phyloP scores from a whole-genome alignment of 176 grass and related monocot genomes.

The Pharus latifolius region DNA sequence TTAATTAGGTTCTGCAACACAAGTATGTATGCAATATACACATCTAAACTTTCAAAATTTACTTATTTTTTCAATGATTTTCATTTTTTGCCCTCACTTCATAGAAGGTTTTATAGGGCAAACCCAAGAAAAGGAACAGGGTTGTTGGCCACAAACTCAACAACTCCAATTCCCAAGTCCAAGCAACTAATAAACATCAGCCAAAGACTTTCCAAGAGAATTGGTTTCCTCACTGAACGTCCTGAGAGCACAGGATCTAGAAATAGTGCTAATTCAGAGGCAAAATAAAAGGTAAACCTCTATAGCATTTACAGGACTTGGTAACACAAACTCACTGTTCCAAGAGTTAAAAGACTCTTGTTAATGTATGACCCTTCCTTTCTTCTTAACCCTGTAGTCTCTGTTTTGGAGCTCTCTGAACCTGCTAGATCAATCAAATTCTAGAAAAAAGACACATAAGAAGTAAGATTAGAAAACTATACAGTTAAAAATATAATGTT shows the following conservation, averaged over 20 bases:
- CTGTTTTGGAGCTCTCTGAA: conserved; percentile 96
- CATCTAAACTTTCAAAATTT: too few relatives aligned
- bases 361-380: conserved; percentile 97
- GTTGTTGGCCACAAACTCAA: conserved; percentile 10
- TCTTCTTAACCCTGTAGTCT: conserved; percentile 96
- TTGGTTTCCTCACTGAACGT: neutral
- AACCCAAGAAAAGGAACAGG: neutral
- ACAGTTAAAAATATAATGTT: conserved; percentile 1
- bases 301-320: conserved; percentile 15
- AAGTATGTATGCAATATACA: too few relatives aligned
- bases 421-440: conserved; percentile 99
- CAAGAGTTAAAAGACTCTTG: conserved; percentile 97
- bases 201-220: neutral
- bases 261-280: neutral
- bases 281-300: neutral
- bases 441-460: conserved; percentile 30
- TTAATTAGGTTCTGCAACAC: too few relatives aligned
- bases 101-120: neutral
- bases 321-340: conserved; percentile 56
- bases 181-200: too few relatives aligned
- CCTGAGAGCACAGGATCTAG: neutral
- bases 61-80: neutral
- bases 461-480: conserved; percentile 9
- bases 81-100: too few relatives aligned
- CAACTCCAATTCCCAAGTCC: too few relatives aligned